These are phyloP conservation scores for Apiotrichum montevideense DNA, from an alignment of 1,284 basidiomycete genomes.

Conservation along the genomic window DNA sequence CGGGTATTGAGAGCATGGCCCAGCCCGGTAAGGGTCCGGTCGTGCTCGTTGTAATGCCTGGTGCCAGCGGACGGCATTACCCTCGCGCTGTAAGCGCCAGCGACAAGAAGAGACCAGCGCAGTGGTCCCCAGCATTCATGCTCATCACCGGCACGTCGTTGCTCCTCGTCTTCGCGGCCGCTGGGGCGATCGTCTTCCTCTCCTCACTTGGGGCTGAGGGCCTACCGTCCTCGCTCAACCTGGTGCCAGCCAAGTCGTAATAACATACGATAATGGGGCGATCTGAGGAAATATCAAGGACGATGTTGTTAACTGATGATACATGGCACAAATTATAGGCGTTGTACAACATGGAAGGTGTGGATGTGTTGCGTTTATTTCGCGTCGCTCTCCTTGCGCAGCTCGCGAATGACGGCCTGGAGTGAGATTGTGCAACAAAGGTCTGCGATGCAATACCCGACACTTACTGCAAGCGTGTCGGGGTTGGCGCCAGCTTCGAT, in stretches of 20 bases:
- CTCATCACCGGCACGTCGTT: conserved; percentile 39
- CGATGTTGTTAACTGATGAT: background rate
- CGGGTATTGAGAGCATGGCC: conserved; percentile 44
- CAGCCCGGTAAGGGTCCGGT: conserved; percentile 37
- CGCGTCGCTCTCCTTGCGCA: conserved; percentile 20
- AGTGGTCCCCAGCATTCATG: conserved; percentile 29
- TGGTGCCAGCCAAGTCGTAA: conserved; percentile 19
- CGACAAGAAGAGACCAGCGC: conserved; percentile 6
- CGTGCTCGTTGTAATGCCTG: conserved; percentile 38
- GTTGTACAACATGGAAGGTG: conserved; percentile 5
- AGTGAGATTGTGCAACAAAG: conserved; percentile 6
- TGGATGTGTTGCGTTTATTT: background rate
- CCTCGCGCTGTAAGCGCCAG: conserved; percentile 4
- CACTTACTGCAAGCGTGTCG: conserved; percentile 41
- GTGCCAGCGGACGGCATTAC: conserved; percentile 1
- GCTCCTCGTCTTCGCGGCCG: conserved; percentile 24
- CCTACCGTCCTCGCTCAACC: conserved; percentile 43
- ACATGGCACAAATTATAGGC: background rate
- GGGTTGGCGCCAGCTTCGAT: conserved; percentile 45
- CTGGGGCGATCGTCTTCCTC: conserved; percentile 34
- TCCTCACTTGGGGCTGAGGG: conserved; percentile 39
- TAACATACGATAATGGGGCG: too few species aligned
- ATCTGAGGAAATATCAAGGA: too few species aligned
- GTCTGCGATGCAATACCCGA: too few species aligned
- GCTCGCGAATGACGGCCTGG: conserved; percentile 25